Evolutionary conservation across 768 basidiomycete genomes (phyloP).

Genomic region (Chalciporus pseudorubinellus): DNA sequence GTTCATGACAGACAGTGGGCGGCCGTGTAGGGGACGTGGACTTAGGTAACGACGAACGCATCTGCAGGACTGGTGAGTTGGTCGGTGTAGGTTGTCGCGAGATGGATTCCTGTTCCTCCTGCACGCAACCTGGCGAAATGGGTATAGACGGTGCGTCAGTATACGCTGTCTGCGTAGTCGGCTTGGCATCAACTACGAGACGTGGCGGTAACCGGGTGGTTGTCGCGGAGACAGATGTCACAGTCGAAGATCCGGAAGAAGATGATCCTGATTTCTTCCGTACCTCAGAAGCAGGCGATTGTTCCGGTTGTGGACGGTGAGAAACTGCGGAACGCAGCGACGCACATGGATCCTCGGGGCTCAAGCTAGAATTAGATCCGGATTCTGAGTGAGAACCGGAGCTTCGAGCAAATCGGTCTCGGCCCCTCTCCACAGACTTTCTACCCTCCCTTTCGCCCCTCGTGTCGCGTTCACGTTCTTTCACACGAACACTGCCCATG

Average conservation of each 20-base stretch:
- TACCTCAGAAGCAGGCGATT: conserved; percentile 7
- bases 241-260: conserved; percentile 28
- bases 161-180: conserved; percentile 27
- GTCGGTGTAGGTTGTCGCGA: conserved; percentile 56
- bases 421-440: conserved; percentile 25
- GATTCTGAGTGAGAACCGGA: conserved; percentile 29
- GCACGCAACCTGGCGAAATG: conserved; percentile 16
- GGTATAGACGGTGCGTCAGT: conserved; percentile 25
- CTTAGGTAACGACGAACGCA: conserved; percentile 24
- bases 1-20: conserved; percentile 10
- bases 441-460: conserved; percentile 29
- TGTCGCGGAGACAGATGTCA: conserved; percentile 11
- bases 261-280: conserved; percentile 22
- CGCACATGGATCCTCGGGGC: conserved; percentile 26
- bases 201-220: conserved; percentile 24
- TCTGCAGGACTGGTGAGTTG: conserved; percentile 51
- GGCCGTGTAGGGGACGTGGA: neutral
- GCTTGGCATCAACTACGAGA: conserved; percentile 29
- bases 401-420: conserved; percentile 28
- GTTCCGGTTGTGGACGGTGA: conserved; percentile 11
- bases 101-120: conserved; percentile 37
- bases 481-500: conserved; percentile 31
- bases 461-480: conserved; percentile 32
- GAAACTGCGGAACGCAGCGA: neutral
- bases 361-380: conserved; percentile 36